A percentile compares a stretch with the other conserved stretches of the same genome.
These are phyloP conservation scores for Aspergillus costaricaensis DNA, from an alignment of 2,329 filamentous ascomycete species.

Conservation along the genomic window DNA sequence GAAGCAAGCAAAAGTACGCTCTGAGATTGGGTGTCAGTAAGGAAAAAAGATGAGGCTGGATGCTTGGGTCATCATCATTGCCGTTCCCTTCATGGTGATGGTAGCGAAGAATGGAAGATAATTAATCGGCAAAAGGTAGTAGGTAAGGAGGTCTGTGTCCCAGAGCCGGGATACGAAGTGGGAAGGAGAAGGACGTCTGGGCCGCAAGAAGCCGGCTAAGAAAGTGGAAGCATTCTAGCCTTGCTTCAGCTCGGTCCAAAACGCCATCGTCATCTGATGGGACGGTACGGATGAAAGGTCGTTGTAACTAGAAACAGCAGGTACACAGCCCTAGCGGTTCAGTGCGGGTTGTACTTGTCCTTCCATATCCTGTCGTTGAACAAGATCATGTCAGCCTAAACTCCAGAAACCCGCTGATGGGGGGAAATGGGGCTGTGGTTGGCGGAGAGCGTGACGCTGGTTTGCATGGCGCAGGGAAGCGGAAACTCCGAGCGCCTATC, in stretches of 20 bases:
- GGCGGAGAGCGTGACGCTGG: slow-evolving; percentile 20
- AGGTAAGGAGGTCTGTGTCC: not conserved
- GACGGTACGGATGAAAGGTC: not conserved
- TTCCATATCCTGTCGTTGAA: slow-evolving; percentile 84
- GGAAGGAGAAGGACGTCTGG: not conserved
- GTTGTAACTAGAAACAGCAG: not conserved
- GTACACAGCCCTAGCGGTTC: slow-evolving; percentile 11
- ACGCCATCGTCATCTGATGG: not conserved
- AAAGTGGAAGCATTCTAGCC: not conserved
- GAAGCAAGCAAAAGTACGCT: slow-evolving; percentile 1
- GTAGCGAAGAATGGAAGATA: not conserved
- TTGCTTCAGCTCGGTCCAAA: not conserved
- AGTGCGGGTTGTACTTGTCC: slow-evolving; percentile 76
- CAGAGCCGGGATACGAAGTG: not conserved
- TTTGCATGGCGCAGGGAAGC: slow-evolving; percentile 19
- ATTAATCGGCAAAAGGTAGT: not conserved
- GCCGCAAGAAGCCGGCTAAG: not conserved
- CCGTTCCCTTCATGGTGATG: not conserved
- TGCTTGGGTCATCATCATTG: slow-evolving; percentile 13
- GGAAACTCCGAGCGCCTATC: slow-evolving; percentile 24
- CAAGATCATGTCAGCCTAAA: slow-evolving; percentile 24
- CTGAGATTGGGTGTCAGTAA: slow-evolving; percentile 14
- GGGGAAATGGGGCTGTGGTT: slow-evolving; percentile 19
- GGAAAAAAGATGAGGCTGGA: slow-evolving; percentile 18
- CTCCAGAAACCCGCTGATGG: slow-evolving; percentile 3